Percentiles rank a stretch among this genome's conserved stretches.
These are phyloP conservation scores for Hibiscus syriacus DNA, from an alignment of 345 rosid species.

Conservation along the genomic window DNA sequence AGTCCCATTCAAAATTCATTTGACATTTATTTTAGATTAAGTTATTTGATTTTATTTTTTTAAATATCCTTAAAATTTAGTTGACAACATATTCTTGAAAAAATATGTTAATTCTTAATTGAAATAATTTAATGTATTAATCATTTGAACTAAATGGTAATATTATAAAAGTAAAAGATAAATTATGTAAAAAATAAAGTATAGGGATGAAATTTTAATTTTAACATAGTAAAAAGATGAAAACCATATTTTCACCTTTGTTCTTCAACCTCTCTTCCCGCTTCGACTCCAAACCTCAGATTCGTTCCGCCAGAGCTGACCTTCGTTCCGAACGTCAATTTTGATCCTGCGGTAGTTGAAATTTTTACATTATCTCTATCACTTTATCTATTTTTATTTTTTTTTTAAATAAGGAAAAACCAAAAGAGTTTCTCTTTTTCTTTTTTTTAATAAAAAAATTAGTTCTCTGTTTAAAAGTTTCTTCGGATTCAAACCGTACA, in stretches of 20 bases:
- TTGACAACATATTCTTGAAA: too few species aligned
- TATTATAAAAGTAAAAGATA: too few species aligned
- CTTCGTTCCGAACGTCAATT: constrained; percentile 24
- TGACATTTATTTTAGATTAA: too few species aligned
- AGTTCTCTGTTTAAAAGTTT: not conserved
- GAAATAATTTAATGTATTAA: too few species aligned
- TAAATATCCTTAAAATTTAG: too few species aligned
- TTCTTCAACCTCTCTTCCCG: constrained; percentile 1
- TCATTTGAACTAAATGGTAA: too few species aligned
- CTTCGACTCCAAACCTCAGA: constrained; percentile 26
- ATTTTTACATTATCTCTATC: constrained; percentile 41
- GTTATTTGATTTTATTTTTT: too few species aligned
- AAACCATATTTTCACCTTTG: not conserved
- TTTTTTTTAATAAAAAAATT: constrained; percentile 3
- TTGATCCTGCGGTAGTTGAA: constrained; percentile 55
- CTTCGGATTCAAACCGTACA: constrained; percentile 31
- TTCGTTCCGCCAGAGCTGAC: constrained; percentile 16
- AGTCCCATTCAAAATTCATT: too few species aligned
- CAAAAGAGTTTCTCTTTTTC: not conserved
- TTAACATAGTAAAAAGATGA: too few species aligned
- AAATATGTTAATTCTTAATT: too few species aligned
- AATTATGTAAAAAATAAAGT: too few species aligned
- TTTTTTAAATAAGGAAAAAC: not conserved
- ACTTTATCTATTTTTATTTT: constrained; percentile 32
- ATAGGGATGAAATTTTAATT: too few species aligned